phyloP scores from a whole-genome alignment of 1,284 basidiomycete genomes.

The Termitomyces sp. region DNA sequence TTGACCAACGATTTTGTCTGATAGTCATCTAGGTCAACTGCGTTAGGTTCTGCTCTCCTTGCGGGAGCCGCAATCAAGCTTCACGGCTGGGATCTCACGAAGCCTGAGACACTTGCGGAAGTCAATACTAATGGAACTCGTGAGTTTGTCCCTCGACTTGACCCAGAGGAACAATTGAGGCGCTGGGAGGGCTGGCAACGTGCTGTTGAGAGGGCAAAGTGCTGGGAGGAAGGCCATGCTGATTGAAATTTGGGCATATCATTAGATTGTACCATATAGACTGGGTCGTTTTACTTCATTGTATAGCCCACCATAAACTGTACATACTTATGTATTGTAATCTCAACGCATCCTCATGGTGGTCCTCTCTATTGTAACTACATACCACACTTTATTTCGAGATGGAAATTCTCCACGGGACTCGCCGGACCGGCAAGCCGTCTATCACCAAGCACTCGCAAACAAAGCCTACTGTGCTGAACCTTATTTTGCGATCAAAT shows the following conservation, averaged over 20 bases:
- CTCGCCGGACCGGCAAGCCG: neutral
- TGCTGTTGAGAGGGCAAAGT: constrained; percentile 75
- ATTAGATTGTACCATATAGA: neutral
- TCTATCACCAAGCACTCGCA: constrained; percentile 3
- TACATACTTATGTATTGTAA: neutral
- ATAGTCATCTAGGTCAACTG: constrained; percentile 69
- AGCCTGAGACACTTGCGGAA: constrained; percentile 81
- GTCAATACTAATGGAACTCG: constrained; percentile 86
- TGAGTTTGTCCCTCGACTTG: constrained; percentile 62
- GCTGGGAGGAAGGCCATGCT: constrained; percentile 60
- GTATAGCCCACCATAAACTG: neutral
- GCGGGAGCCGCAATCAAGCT: constrained; percentile 86
- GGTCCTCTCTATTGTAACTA: neutral
- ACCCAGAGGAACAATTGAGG: constrained; percentile 50
- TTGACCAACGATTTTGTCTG: neutral
- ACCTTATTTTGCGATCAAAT: constrained; percentile 34
- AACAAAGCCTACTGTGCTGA: constrained; percentile 17
- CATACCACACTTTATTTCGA: too few relatives aligned
- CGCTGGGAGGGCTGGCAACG: constrained; percentile 79
- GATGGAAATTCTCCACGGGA: too few relatives aligned
- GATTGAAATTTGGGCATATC: constrained; percentile 24
- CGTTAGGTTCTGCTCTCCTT: constrained; percentile 93
- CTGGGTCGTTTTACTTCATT: neutral
- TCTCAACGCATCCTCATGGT: too few relatives aligned
- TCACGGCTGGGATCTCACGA: constrained; percentile 91